Evolutionary conservation across 805 yeast genomes (phyloP), one percentile per base, ranked within the genome.

Genomic region (Suhomyces faveliae): DNA sequence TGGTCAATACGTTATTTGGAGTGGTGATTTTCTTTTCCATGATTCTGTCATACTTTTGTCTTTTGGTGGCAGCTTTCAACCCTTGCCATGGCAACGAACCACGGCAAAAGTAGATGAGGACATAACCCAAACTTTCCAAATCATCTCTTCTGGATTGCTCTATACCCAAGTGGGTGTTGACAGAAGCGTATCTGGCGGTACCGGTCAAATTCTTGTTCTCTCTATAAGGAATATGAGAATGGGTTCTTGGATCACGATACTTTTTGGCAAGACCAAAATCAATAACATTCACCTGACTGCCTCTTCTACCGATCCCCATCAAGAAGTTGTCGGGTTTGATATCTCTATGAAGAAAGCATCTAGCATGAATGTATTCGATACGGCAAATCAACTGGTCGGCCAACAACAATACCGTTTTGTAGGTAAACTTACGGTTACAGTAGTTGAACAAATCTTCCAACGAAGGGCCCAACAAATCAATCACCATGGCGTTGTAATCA

Each of bases 51-150:
- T 92, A 92, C 71, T 94, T 92, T 68, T 92, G 97, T 73, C 96
- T 88, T 73, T 92, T 92, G 12, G 97, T 89, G 21, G 92, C 94
- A 35, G 98, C 99, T 70, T 90, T 90, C 61, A 92, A 79, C 3
- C 99, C 99, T 71, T 92, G 99, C 99, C 99, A 92, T 46, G 99
- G 99, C 60, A 92, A 80, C 13, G 96, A 87, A 39, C 99, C 98
- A 49, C 96, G 83, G 68, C 96, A 87, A 66, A 92, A 94, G 71
- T 92, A 92, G 58, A 92, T 88, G 59, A 94, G 77, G 46, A 92
- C 97, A 64, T 92, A 92, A 43, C 97, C 98, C 62, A 92, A 79
- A 52, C 94, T 85, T 72, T 94, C 99, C 59, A 92, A 78, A 67
- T 92, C 99, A 70, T 92, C 99, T 67, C 99, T 83, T 74, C 99